Evolutionary conservation across 2,329 filamentous ascomycete species (phyloP), one percentile per base, ranked within the genome.

Genomic region (Neophaeococcomyces mojaviensis): DNA sequence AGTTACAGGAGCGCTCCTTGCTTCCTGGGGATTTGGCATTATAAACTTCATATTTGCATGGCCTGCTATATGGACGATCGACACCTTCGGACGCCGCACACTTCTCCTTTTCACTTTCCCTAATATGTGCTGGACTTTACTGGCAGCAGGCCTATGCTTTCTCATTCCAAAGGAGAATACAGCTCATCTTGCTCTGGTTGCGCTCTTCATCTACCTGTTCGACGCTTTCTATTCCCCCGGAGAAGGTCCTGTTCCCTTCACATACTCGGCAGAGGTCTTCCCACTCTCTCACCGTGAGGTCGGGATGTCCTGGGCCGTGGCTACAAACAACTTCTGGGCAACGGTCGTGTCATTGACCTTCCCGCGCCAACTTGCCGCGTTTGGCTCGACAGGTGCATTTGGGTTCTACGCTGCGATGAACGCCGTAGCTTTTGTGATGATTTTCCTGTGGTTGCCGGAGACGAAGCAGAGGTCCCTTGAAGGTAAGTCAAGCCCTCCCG

Each of bases 1-100:
- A 34, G 62, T 71, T 1, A 74, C 74, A 38, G 65, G 74, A 28
- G 79, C 84, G 2, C 66, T 83, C 13, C 68, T 79, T 30, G 77
- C 77, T 3, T 82, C 80, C 0, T 78, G 78, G 60, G 80, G 80
- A 6, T 84, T 82, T 55, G 81, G 81, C 40, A 60, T 80, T 18
- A 69, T 82, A 49, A 83, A 82, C 63, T 82, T 81, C 60, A 48
- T 82, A 39, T 82, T 81, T 51, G 76, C 78, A n/a, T 78, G 77
- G 62, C 79, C 78, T 0, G 78, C 79, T 4, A 45, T 58, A 3
- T 58, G 49, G 49, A 82, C 79, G 4, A 84, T 84, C 51, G 81
- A 86, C 57, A 82, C 75, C 0, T 84, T 81, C 48, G 82, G 81
- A 5, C 74, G 82, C 3, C 71, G 81, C 16, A 79, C 79, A 51